Percentiles rank a stretch among this genome's conserved stretches.
Conservation (phyloP, 129 eudicot species). For the Silybum marianum region DNA sequence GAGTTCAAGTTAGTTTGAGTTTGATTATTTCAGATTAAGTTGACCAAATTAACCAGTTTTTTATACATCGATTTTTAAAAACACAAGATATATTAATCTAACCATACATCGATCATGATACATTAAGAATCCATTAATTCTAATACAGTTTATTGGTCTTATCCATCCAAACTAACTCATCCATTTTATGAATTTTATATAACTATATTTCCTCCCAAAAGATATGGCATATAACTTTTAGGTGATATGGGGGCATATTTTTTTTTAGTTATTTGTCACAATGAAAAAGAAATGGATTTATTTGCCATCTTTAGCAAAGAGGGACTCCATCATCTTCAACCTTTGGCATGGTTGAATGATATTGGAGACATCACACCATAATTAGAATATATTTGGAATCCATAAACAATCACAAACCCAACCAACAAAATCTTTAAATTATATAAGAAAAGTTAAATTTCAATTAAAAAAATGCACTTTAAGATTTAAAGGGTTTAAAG, state of each 20-base stretch:
- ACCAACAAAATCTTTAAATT: slow-evolving; percentile 11
- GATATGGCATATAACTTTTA: slow-evolving; percentile 2
- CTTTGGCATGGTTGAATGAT: background rate
- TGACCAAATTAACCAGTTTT: too few relatives aligned
- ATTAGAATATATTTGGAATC: slow-evolving; percentile 19
- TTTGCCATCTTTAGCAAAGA: background rate
- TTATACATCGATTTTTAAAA: background rate
- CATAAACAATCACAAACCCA: slow-evolving; percentile 11
- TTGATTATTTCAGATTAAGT: too few relatives aligned
- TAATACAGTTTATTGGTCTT: background rate
- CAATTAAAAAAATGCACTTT: slow-evolving; percentile 2
- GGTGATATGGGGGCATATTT: background rate
- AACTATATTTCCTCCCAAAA: background rate
- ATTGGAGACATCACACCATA: slow-evolving; percentile 23
- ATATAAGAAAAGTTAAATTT: background rate
- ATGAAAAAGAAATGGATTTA: background rate
- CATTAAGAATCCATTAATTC: background rate
- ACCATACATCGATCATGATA: background rate
- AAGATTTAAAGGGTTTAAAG: background rate
- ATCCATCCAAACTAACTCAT: slow-evolving; percentile 1
- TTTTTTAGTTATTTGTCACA: background rate
- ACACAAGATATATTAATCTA: background rate
- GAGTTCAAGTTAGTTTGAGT: too few relatives aligned
- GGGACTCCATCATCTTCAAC: slow-evolving; percentile 6
- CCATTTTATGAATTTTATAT: background rate